Conservation (phyloP, 345 rosid genomes). For the Psidium friedrichsthalianum region DNA sequence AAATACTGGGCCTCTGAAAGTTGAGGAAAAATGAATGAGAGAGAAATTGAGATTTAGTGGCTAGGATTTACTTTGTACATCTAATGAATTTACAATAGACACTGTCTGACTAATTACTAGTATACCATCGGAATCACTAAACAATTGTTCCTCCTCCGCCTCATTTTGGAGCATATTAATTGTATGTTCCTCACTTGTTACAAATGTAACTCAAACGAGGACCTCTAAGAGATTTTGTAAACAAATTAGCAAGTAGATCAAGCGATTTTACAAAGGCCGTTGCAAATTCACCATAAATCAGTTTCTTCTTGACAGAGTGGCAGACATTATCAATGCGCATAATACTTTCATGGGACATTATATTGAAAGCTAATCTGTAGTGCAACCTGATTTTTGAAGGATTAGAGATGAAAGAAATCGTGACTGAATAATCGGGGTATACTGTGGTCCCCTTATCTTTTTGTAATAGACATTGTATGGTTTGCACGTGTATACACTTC, state of each 20-base stretch:
- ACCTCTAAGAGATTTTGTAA: not conserved
- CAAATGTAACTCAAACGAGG: not conserved
- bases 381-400: not conserved
- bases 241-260: not conserved
- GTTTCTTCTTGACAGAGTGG: not conserved
- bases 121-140: not conserved
- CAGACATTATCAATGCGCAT: not conserved
- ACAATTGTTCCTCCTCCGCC: not conserved
- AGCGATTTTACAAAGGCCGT: not conserved
- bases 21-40: not conserved
- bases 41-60: not conserved
- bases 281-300: not conserved
- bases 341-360: not conserved
- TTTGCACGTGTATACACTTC: not conserved
- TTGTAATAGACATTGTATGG: not conserved
- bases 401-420: not conserved
- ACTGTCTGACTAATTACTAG: not conserved
- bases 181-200: not conserved
- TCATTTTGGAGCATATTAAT: not conserved
- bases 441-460: not conserved
- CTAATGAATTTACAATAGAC: not conserved
- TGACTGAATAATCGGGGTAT: not conserved
- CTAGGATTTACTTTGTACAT: not conserved
- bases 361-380: not conserved
- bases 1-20: not conserved